Evolutionary conservation across 495 filamentous ascomycete genomes (phyloP), one percentile per base, ranked within the genome.

Genomic region (Xylaria flabelliformis): DNA sequence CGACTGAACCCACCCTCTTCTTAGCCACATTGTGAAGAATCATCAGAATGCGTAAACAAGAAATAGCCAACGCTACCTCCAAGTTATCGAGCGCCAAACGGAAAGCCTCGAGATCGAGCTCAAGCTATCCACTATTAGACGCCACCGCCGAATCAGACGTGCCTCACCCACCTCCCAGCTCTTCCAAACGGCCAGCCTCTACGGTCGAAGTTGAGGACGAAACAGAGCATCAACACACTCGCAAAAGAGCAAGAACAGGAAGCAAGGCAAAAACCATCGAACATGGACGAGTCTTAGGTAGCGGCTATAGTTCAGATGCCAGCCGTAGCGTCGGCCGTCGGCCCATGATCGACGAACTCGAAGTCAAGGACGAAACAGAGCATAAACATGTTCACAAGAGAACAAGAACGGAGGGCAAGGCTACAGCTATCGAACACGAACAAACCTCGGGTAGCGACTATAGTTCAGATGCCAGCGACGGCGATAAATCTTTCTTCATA

Each of bases 201-300:
- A 41, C 39, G 39, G 7, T 41, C 39, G 39, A 41, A 9, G 39
- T 41, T 7, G 39, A 41, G 39, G 39, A 41, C 39, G 7, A 7
- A 41, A 41, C 39, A 41, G 39, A 41, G 39, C 10, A 41, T 41
- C 39, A 41, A 41, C 39, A 41, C 39, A 41, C 39, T 41, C 39
- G 10, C 39, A 41, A 41, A 7, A 41, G 39, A 41, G 39, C 39
- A 41, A 41, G 39, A 41, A 41, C 2, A 41, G 39, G 8, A 7
- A 7, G 39, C 39, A 41, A 3, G 39, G 39, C 2, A 7, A 41
- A 2, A 41, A 3, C 50, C n/a, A 53, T 53, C 50, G 50, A 53
- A 53, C 50, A 53, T n/a, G 50, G 50, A 53, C n/a, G 24, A 53
- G n/a, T 53, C 50, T 53, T 24, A 10, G 50, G 50, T 53, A 53